These are phyloP conservation scores for Phytophthora hibernalis DNA, from an alignment of 352 stramenopile genomes.

Conservation along the genomic window DNA sequence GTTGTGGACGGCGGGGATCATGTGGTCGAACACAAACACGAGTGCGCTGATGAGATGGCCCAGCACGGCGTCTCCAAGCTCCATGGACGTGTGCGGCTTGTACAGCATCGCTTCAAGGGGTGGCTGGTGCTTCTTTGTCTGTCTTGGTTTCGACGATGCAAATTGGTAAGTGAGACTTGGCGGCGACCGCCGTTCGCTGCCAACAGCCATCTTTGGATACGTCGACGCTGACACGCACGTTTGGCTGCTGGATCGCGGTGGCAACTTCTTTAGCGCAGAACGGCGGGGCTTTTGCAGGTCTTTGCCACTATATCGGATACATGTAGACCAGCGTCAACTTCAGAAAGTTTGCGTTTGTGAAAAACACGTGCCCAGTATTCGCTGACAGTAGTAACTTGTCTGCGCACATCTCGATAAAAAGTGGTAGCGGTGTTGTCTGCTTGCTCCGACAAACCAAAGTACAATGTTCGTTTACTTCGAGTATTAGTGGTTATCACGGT, in stretches of 20 bases:
- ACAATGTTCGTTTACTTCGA: too few species aligned
- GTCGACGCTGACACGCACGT: too few species aligned
- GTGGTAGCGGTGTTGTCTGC: too few species aligned
- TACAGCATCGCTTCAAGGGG: slow-evolving; percentile 21
- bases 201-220: slow-evolving; percentile 8
- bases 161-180: slow-evolving; percentile 25
- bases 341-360: background rate
- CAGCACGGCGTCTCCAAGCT: slow-evolving; percentile 48
- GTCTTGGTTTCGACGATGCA: slow-evolving; percentile 19
- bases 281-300: background rate
- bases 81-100: slow-evolving; percentile 45
- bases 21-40: slow-evolving; percentile 51
- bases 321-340: background rate
- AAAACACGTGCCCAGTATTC: slow-evolving; percentile 5
- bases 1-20: slow-evolving; percentile 53
- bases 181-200: background rate
- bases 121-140: background rate
- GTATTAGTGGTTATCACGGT: too few species aligned
- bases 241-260: background rate
- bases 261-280: slow-evolving; percentile 11
- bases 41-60: slow-evolving; percentile 41
- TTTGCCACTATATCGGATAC: too few species aligned
- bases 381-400: background rate
- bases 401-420: too few species aligned
- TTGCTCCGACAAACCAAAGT: too few species aligned